These are phyloP conservation scores for Anastatica hierochuntica DNA, from an alignment of 345 rosid species.

Conservation along the genomic window DNA sequence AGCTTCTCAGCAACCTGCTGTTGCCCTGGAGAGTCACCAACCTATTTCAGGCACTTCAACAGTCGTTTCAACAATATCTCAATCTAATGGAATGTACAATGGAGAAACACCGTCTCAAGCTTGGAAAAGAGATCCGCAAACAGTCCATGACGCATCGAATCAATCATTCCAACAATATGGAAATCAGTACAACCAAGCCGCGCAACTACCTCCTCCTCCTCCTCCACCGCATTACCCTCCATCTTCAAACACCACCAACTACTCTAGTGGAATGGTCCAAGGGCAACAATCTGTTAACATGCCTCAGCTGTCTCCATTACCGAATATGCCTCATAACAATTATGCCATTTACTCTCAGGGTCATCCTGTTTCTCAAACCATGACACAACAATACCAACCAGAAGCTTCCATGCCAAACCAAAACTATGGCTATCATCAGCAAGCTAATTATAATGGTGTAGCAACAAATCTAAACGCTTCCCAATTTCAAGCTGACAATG, in stretches of 20 bases:
- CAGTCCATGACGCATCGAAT: conserved; percentile 29
- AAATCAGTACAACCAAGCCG: conserved; percentile 39
- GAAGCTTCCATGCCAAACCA: conserved; percentile 34
- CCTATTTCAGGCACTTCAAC: not conserved
- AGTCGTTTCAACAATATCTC: not conserved
- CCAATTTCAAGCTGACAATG: conserved; percentile 36
- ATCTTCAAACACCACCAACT: conserved; percentile 31
- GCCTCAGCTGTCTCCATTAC: conserved; percentile 39
- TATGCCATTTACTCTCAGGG: conserved; percentile 32
- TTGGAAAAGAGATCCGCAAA: conserved; percentile 40
- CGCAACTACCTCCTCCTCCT: conserved; percentile 33
- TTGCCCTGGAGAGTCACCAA: conserved; percentile 38
- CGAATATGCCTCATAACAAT: conserved; percentile 32
- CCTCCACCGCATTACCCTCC: conserved; percentile 38
- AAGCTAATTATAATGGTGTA: conserved; percentile 28
- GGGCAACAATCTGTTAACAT: conserved; percentile 42
- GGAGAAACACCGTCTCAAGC: conserved; percentile 36
- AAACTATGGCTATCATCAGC: conserved; percentile 38
- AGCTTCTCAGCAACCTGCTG: conserved; percentile 36
- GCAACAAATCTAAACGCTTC: conserved; percentile 39
- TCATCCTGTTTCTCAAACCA: conserved; percentile 40
- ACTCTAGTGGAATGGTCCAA: conserved; percentile 34
- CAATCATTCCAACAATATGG: conserved; percentile 38
- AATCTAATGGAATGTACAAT: conserved; percentile 21
- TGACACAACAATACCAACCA: conserved; percentile 50